Conservation (phyloP, 139 green algal genomes). For the Chlorella sp. region DNA sequence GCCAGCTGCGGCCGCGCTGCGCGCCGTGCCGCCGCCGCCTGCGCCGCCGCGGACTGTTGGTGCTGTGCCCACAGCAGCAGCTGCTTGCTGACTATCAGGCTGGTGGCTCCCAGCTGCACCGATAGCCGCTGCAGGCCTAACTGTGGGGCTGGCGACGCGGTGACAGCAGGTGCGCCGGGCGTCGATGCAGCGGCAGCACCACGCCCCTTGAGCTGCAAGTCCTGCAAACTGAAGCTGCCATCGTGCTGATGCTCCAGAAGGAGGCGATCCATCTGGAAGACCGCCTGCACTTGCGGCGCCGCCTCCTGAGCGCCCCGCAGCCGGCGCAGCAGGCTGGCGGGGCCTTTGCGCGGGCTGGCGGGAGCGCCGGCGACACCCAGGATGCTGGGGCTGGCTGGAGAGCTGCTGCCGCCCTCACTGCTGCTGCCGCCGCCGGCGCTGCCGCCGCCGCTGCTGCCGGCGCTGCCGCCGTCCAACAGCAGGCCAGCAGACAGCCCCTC, state of each 20-base stretch:
- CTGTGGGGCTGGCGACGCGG: neutral
- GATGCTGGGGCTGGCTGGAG: neutral
- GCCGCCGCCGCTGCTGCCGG: neutral
- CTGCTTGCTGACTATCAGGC: neutral
- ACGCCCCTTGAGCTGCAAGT: neutral
- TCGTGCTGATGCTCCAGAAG: constrained; percentile 20
- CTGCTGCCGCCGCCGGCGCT: neutral
- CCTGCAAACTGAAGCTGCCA: constrained; percentile 16
- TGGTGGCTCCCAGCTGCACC: neutral
- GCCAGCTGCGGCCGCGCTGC: neutral
- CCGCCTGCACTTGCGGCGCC: neutral
- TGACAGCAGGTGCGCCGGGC: neutral
- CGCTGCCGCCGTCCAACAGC: neutral
- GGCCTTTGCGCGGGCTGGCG: too few species aligned
- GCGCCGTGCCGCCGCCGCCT: neutral
- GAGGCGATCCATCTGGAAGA: constrained; percentile 2
- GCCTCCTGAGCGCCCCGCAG: neutral
- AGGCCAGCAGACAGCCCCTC: neutral
- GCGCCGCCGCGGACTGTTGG: neutral
- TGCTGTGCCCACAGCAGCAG: neutral
- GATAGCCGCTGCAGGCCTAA: neutral
- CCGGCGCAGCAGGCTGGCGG: too few species aligned
- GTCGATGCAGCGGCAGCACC: neutral
- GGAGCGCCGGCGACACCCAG: too few species aligned
- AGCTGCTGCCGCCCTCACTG: neutral